Base-by-base conservation (phyloP, 2,329 filamentous ascomycete species). In the Calonectria ilicicola region DNA sequence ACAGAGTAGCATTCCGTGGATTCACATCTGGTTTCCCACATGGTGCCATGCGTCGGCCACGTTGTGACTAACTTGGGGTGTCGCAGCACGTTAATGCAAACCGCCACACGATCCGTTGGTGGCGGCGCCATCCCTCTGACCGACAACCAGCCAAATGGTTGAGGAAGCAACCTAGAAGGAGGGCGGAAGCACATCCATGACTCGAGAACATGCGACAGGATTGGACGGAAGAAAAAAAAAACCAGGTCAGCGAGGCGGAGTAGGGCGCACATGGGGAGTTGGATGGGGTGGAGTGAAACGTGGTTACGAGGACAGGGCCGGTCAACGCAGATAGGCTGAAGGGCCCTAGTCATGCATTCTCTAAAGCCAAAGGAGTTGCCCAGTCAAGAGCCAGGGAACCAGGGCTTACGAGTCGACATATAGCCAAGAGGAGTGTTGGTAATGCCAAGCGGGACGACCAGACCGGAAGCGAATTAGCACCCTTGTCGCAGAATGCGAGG, bases 131-230 rank as follows among this genome's bases (percentile, higher is more conserved):
- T 72, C 77, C 72, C 56, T 64, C 75, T 73, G 65, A 3, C 75
- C 75, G 71, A 56, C 35, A 64, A 47, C 40, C 40, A 47, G 51
- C 56, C 29, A 64, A 27, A 23, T 38, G 49, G 51, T 63, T 35
- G 68, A 66, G 72, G 77, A 78, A 78, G 70, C 47, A 53, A 6
- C 38, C 69, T 73, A 76, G 75, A 78, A 77, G 32, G 76, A 60
- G 47, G 69, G 70, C 67, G 42, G 62, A 44, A 58, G 47, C 29
- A 69, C 35, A 62, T 51, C n/a, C 56, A 63, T 67, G 69, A 71
- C 42, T 71, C 56, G 64, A 53, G 32, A 19, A 9, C 23, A 46
- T 14, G 63, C 35, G 26, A 66, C 44, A 29, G 26, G 53, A 70
- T 66, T 63, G 69, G 69, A 68, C 62, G 64, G 67, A 66, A 29